phyloP scores from a whole-genome alignment of 176 grass and related monocot genomes.

The Urochloa ruziziensis region DNA sequence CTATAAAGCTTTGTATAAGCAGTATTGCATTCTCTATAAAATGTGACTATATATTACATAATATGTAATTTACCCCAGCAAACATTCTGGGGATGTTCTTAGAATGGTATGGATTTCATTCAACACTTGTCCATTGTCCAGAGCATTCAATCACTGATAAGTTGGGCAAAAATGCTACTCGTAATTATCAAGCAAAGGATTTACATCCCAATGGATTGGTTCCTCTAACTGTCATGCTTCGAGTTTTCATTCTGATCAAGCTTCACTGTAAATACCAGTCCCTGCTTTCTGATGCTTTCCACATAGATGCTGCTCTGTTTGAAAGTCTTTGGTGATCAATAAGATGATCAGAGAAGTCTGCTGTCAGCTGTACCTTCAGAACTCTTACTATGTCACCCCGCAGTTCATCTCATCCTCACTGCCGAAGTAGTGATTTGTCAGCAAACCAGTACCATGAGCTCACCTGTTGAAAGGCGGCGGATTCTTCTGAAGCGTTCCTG shows the following conservation, averaged over 20 bases:
- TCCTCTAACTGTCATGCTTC: neutral
- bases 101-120: too few species aligned
- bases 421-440: neutral
- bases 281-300: neutral
- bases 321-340: neutral
- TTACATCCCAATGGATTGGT: conserved; percentile 6
- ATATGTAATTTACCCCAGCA: neutral
- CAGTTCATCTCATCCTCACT: neutral
- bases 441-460: conserved; percentile 7
- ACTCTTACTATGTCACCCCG: neutral
- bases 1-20: neutral
- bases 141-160: neutral
- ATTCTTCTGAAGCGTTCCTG: conserved; percentile 55
- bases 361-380: neutral
- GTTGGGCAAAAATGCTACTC: neutral
- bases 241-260: neutral
- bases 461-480: conserved; percentile 52
- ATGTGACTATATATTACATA: neutral
- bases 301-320: neutral
- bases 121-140: neutral
- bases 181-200: neutral
- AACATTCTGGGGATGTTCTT: neutral
- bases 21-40: neutral
- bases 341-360: neutral
- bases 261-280: conserved; percentile 3